Evolutionary conservation across 345 rosid genomes (phyloP).

Genomic region (Gossypium herbaceum): DNA sequence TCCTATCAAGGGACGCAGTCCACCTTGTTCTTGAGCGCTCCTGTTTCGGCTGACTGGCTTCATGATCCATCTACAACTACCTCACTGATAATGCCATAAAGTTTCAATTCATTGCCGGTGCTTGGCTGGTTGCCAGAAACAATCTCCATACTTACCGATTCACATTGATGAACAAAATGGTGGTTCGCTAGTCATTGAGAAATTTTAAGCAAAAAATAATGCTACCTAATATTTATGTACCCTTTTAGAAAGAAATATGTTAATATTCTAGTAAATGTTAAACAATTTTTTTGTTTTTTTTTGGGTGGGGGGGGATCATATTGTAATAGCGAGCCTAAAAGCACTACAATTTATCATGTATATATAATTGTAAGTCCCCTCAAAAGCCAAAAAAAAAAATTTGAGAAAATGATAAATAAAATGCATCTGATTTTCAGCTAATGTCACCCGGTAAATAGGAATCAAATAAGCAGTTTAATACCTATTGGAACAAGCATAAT

Average conservation of each 20-base stretch:
- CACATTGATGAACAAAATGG: background rate
- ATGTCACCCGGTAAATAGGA: background rate
- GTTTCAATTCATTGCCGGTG: background rate
- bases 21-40: constrained; percentile 67
- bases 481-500: background rate
- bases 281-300: background rate
- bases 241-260: background rate
- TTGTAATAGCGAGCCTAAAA: background rate
- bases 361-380: background rate
- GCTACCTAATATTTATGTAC: background rate
- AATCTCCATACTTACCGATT: background rate
- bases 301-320: no score
- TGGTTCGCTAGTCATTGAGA: background rate
- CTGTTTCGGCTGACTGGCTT: constrained; percentile 44
- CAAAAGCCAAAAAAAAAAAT: background rate
- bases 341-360: background rate
- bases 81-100: background rate
- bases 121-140: background rate
- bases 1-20: constrained; percentile 58
- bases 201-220: background rate
- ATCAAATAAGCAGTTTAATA: background rate
- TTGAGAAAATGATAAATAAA: no score
- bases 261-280: background rate
- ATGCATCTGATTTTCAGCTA: background rate
- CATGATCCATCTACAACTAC: constrained; percentile 48